Base-by-base conservation (phyloP, 73 alveolate genomes). In the Urostyla sp. region DNA sequence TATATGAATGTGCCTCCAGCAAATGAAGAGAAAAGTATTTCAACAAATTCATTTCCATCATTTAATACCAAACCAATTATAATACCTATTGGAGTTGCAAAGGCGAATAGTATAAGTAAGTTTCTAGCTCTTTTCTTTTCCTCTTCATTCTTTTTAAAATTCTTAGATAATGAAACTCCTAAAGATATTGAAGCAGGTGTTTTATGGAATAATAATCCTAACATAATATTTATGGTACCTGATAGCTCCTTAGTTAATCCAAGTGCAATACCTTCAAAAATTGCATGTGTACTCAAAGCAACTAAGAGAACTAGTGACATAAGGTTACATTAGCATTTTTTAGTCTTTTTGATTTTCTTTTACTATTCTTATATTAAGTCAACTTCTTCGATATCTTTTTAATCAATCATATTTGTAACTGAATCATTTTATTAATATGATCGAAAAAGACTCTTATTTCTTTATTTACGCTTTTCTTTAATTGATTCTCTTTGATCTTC, bases 211-310 rank as follows among this genome's bases (percentile, higher is more conserved):
- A 26, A 27, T 5, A 55, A 13, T 4, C 97, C 99, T 31, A 92
- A 49, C 48, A 94, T 91, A 27, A 90, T 79, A 51, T 90, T 89
- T 13, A 93, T 67, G 16, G 93, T 79, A 18, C 84, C 92, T 51
- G 77, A 55, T 0, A 88, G 50, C 15, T 92, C 90, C 26, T 87
- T 66, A 79, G 85, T 77, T 16, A 95, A 88, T 5, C 99, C 99
- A 5, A 91, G 80, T 8, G 99, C 98, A 21, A 91, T 84, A 32
- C 99, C 99, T 87, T 95, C 99, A 50, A 95, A 93, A 54, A 94
- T 85, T 1, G 98, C 94, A 76, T 95, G 99, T 28, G 90, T 86
- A 3, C 96, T 84, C 24, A 95, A 67, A 27, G 99, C 99, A 30
- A 95, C 90, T 73, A 85, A 30, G 15, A 87, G 58, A 10, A 80